A percentile compares a stretch with the other conserved stretches of the same genome.
phyloP scores from a whole-genome alignment of 2,329 filamentous ascomycete species.

The Xylariaceae sp. region DNA sequence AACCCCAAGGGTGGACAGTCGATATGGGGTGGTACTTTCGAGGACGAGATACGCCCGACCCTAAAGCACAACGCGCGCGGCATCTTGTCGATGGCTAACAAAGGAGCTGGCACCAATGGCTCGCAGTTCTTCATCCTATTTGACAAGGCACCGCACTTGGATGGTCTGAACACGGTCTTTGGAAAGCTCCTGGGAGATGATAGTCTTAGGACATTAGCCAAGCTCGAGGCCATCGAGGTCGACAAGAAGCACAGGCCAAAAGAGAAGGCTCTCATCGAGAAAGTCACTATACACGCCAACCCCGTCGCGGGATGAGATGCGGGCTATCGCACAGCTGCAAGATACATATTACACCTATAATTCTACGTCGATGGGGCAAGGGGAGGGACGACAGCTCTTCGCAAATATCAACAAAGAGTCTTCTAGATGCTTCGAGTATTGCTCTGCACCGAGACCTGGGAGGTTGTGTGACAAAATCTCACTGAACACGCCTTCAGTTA shows the following conservation, averaged over 20 bases:
- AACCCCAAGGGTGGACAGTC: conserved; percentile 73
- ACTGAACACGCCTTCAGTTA: background rate
- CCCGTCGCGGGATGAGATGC: conserved; percentile 67
- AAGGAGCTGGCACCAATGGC: conserved; percentile 74
- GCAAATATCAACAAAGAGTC: background rate
- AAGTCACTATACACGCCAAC: conserved; percentile 79
- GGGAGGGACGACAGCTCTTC: background rate
- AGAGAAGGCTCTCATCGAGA: conserved; percentile 70
- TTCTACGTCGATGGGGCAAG: background rate
- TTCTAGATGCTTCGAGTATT: background rate
- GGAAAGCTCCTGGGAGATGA: conserved; percentile 74
- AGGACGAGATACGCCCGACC: conserved; percentile 79
- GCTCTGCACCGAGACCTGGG: too few relatives aligned
- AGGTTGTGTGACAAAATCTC: background rate
- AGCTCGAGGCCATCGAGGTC: conserved; percentile 73
- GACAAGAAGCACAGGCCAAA: conserved; percentile 81
- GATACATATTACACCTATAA: background rate
- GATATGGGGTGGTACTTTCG: conserved; percentile 77
- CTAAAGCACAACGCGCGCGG: conserved; percentile 73
- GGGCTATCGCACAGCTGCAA: background rate
- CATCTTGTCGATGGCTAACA: conserved; percentile 80
- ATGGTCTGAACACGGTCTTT: conserved; percentile 86
- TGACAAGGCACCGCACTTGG: conserved; percentile 78
- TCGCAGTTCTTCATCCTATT: conserved; percentile 85
- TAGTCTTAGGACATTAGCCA: conserved; percentile 68